Base-by-base conservation (phyloP, 306 rosid species). In the Cyclanthera cordifolia region DNA sequence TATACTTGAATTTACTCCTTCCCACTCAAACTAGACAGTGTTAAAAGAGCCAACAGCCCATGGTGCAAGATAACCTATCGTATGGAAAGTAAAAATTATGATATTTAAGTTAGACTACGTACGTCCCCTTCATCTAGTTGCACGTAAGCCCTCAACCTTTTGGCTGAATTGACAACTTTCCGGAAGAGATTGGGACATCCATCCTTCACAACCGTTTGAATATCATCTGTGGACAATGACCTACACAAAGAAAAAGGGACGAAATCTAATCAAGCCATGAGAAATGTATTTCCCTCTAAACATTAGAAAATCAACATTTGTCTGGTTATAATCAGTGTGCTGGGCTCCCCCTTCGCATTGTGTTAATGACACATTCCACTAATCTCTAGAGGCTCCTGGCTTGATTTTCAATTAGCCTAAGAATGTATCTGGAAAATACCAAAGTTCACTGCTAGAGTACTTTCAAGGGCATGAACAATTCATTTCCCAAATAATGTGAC, bases 61-160 rank as follows among this genome's bases (percentile, higher is more conserved):
- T 34, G 9, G 41, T 0, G 41, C 41, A 34, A 34, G 41, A 9
- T 0, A 34, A 5, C 7, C 41, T 7, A 24, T 6, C 6, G 23
- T 46, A 1, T 47, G 23, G 53, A 0, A 66, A 24, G n/a, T n/a
- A 45, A 66, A 4, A 46, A 46, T 47, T 8, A 8, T 8, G 27
- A 71, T 19, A 19, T 10, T 67, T 61, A 54, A 77, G 69, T 47
- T 53, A 73, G 61, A 59, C 65, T 68, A 84, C 89, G 19, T 83
- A 90, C 99, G 58, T 93, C 91, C 30, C 90, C 99, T 93, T 94
- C 99, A 54, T 90, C 99, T 58, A 90, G 82, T 49, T 52, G 84
- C 75, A 86, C 81, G 6, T 82, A 77, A 28, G 82, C 89, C 82
- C 99, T 78, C 75, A 90, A 80, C 48, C 99, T 77, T 79, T 94